These are phyloP conservation scores for Xylaria scruposa DNA, from an alignment of 495 filamentous ascomycete genomes.

Conservation along the genomic window DNA sequence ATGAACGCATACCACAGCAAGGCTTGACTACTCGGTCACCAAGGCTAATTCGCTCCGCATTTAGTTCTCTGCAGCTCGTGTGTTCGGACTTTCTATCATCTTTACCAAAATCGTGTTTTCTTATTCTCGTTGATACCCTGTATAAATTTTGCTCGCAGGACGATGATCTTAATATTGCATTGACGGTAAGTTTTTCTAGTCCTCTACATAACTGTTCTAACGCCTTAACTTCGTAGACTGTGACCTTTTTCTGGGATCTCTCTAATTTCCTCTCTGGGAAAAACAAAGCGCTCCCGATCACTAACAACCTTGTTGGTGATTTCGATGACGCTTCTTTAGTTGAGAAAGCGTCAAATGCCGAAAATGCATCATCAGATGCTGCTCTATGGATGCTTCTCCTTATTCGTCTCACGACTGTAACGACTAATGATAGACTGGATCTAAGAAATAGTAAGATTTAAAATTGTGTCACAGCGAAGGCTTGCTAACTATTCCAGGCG, in stretches of 20 bases:
- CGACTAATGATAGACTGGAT: slow-evolving; percentile 79
- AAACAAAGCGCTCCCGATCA: slow-evolving; percentile 54
- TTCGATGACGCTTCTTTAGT: slow-evolving; percentile 57
- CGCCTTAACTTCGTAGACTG: slow-evolving; percentile 58
- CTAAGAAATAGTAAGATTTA: slow-evolving; percentile 74
- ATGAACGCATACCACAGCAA: slow-evolving; percentile 29
- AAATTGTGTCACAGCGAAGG: background rate
- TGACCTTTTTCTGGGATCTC: slow-evolving; percentile 93
- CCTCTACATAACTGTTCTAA: slow-evolving; percentile 32
- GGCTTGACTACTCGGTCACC: slow-evolving; percentile 64
- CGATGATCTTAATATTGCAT: slow-evolving; percentile 92
- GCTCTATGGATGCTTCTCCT: slow-evolving; percentile 87
- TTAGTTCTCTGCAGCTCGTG: slow-evolving; percentile 86
- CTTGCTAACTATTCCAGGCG: slow-evolving; percentile 52
- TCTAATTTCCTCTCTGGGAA: slow-evolving; percentile 78
- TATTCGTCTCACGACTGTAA: slow-evolving; percentile 76
- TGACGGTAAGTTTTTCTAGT: slow-evolving; percentile 65
- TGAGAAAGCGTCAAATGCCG: slow-evolving; percentile 57
- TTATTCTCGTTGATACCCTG: slow-evolving; percentile 86
- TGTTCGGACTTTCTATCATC: slow-evolving; percentile 90
- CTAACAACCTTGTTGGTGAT: slow-evolving; percentile 55
- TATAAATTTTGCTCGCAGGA: slow-evolving; percentile 85
- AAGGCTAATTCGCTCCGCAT: slow-evolving; percentile 81
- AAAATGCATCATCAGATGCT: slow-evolving; percentile 58
- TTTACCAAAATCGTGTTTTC: slow-evolving; percentile 77